These are phyloP conservation scores for Solanum microdontum DNA, from an alignment of 257 asterid species.

Conservation along the genomic window DNA sequence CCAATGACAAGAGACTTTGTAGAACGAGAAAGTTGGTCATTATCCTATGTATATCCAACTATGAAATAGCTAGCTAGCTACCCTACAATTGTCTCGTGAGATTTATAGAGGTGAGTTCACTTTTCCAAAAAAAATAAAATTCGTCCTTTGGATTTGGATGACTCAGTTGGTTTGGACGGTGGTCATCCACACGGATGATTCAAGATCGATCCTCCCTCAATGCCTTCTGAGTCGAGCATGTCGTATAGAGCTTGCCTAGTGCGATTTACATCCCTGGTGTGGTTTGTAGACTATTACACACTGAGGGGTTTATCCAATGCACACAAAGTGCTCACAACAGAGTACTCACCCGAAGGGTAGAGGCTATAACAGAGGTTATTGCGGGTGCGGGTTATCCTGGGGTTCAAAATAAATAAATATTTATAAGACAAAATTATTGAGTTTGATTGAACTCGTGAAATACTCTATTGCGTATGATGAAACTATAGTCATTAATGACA, in stretches of 20 bases:
- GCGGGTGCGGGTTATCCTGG: no score
- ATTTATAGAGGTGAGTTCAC: not conserved
- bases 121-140: no score
- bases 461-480: not conserved
- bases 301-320: accelerated
- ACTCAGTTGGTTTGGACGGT: no score
- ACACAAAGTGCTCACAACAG: no score
- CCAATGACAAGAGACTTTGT: not conserved
- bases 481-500: not conserved
- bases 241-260: no score
- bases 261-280: accelerated
- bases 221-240: accelerated
- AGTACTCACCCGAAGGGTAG: no score
- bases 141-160: no score
- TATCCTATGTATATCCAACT: not conserved
- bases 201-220: accelerated
- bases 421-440: no score
- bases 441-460: not conserved
- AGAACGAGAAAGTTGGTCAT: not conserved
- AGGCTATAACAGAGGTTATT: no score
- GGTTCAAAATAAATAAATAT: no score
- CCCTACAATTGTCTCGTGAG: not conserved
- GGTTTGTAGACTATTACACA: no score
- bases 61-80: not conserved
- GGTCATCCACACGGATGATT: accelerated